A percentile compares a stretch with the other conserved stretches of the same genome.
These are phyloP conservation scores for Furcasterigmium furcatum DNA, from an alignment of 2,329 filamentous ascomycete species.

Conservation along the genomic window DNA sequence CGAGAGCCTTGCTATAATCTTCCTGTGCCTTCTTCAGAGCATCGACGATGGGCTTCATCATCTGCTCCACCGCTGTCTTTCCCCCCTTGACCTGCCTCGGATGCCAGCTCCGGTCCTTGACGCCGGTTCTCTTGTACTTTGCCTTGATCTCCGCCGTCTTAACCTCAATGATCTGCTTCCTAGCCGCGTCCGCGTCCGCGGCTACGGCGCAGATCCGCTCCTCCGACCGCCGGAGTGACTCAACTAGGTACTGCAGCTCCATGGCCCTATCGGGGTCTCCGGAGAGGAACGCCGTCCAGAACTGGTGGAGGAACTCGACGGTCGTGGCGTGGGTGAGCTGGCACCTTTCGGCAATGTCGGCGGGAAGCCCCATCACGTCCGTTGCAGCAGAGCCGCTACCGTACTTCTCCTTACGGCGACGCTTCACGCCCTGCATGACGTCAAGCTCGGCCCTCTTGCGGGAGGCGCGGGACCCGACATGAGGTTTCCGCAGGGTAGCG, in stretches of 20 bases:
- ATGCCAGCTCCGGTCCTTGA: slow-evolving; percentile 65
- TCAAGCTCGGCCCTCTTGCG: slow-evolving; percentile 63
- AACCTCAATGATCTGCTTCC: slow-evolving; percentile 62
- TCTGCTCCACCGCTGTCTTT: slow-evolving; percentile 66
- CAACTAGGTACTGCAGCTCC: slow-evolving; percentile 78
- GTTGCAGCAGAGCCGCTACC: slow-evolving; percentile 33
- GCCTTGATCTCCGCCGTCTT: slow-evolving; percentile 69
- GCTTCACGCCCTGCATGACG: slow-evolving; percentile 61
- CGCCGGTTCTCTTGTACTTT: slow-evolving; percentile 68
- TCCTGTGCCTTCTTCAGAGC: slow-evolving; percentile 67
- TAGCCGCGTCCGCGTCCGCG: slow-evolving; percentile 72
- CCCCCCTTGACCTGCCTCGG: slow-evolving; percentile 70
- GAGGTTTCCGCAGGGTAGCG: slow-evolving; percentile 42
- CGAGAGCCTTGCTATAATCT: slow-evolving; percentile 70
- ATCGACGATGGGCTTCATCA: slow-evolving; percentile 71
- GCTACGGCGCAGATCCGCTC: slow-evolving; percentile 79
- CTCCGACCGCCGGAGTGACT: slow-evolving; percentile 74
- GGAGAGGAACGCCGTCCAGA: slow-evolving; percentile 90
- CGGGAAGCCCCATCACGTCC: slow-evolving; percentile 39
- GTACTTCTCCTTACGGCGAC: slow-evolving; percentile 58
- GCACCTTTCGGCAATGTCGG: slow-evolving; percentile 56
- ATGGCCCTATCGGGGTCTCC: slow-evolving; percentile 77
- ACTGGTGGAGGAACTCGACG: slow-evolving; percentile 94
- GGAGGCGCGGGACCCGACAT: slow-evolving; percentile 68
- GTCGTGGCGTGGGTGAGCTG: slow-evolving; percentile 83